Evolutionary conservation across 129 eudicot species (phyloP).

Genomic region (Pulicaria dysenterica): DNA sequence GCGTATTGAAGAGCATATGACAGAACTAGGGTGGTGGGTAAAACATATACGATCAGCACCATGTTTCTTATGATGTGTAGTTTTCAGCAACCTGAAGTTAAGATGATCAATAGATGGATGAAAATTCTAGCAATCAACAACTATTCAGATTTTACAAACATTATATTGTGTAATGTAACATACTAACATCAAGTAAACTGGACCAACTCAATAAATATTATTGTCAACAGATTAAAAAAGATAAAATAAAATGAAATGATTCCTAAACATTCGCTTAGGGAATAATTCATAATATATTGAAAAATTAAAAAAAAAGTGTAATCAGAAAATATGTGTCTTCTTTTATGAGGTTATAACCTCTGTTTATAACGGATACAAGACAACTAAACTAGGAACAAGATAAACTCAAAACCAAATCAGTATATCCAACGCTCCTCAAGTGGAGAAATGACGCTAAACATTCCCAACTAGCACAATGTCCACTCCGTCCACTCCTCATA

Average conservation of each 20-base stretch:
- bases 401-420: too few relatives aligned
- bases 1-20: conserved; percentile 78
- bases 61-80: conserved; percentile 88
- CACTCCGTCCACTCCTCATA: too few relatives aligned
- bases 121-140: conserved; percentile 11
- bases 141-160: background rate
- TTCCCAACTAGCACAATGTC: too few relatives aligned
- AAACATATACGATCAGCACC: conserved; percentile 97
- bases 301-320: background rate
- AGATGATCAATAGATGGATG: conserved; percentile 9
- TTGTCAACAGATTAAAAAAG: background rate
- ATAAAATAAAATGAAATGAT: background rate
- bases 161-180: conserved; percentile 4
- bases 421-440: too few relatives aligned
- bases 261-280: conserved; percentile 1
- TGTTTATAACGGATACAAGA: too few relatives aligned
- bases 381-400: too few relatives aligned
- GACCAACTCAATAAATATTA: conserved; percentile 2
- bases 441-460: too few relatives aligned
- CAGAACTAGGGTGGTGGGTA: conserved; percentile 91
- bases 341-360: too few relatives aligned
- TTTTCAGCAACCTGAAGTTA: conserved; percentile 74
- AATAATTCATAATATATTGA: conserved; percentile 16
- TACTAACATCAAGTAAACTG: conserved; percentile 1
- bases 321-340: too few relatives aligned